These are phyloP conservation scores for Schwanniomyces etchellsii DNA, from an alignment of 1,139 yeast genomes.

Conservation along the genomic window DNA sequence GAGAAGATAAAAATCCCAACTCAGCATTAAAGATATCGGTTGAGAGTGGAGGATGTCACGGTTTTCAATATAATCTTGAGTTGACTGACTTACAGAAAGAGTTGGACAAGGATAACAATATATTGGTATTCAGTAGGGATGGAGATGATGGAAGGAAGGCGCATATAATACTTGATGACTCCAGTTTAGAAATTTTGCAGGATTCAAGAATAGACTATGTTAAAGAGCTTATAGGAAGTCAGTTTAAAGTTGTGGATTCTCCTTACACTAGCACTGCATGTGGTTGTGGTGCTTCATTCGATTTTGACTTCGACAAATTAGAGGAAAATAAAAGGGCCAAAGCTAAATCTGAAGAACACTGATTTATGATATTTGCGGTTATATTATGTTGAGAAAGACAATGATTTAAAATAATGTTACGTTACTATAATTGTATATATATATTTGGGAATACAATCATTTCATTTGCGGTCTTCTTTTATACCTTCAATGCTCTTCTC, in stretches of 20 bases:
- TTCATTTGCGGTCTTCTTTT: not conserved
- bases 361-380: not conserved
- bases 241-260: constrained; percentile 85
- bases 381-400: not conserved
- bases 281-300: constrained; percentile 96
- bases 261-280: constrained; percentile 89
- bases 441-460: not conserved
- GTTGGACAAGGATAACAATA: constrained; percentile 21
- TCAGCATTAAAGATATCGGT: constrained; percentile 73
- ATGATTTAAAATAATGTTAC: not conserved
- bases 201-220: constrained; percentile 87
- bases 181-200: constrained; percentile 74
- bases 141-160: constrained; percentile 40
- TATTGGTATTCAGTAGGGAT: constrained; percentile 58
- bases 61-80: constrained; percentile 82
- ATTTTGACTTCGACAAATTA: constrained; percentile 67
- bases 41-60: constrained; percentile 98
- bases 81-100: constrained; percentile 47
- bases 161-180: constrained; percentile 69
- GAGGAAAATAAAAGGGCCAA: constrained; percentile 16
- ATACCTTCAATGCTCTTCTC: constrained; percentile 13
- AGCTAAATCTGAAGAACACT: constrained; percentile 1
- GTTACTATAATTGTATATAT: not conserved
- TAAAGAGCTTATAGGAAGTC: constrained; percentile 90
- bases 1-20: constrained; percentile 52